These are phyloP conservation scores for Rhamnella rubrinervis DNA, from an alignment of 331 rosid genomes.

Conservation along the genomic window DNA sequence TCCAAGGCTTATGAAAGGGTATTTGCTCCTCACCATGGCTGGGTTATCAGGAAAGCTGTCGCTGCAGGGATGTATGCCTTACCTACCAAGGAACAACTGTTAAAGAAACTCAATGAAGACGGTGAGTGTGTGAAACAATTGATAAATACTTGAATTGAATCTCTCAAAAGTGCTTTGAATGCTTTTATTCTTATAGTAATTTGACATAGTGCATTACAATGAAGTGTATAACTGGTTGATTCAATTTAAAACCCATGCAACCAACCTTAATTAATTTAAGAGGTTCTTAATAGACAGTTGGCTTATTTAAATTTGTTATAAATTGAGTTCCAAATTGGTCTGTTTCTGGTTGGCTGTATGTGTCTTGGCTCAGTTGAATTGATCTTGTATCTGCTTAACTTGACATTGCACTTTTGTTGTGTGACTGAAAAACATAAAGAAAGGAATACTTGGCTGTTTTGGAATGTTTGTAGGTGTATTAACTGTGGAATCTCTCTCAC, in stretches of 20 bases:
- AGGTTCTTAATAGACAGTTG: background rate
- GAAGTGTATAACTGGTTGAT: background rate
- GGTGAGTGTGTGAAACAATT: constrained; percentile 48
- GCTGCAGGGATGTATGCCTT: constrained; percentile 89
- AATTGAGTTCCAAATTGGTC: background rate
- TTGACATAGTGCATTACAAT: background rate
- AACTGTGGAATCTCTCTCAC: too few relatives aligned
- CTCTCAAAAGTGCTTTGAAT: background rate
- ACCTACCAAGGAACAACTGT: constrained; percentile 71
- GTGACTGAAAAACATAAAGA: background rate
- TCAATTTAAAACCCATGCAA: background rate
- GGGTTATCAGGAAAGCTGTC: constrained; percentile 91
- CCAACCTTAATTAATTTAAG: background rate
- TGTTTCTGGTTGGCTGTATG: background rate
- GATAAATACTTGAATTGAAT: background rate
- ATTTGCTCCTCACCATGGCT: constrained; percentile 83
- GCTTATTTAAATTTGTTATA: background rate
- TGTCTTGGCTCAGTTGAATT: background rate
- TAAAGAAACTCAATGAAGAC: constrained; percentile 76
- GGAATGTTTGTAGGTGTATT: background rate
- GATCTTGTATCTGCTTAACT: too few relatives aligned
- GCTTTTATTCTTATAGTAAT: background rate
- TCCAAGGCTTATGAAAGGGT: constrained; percentile 78
- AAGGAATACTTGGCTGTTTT: background rate
- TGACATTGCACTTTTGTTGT: too few relatives aligned